Percentiles rank a stretch among this genome's conserved stretches.
Conservation (phyloP, 169 alveolate genomes). For the Plasmodium sp. region DNA sequence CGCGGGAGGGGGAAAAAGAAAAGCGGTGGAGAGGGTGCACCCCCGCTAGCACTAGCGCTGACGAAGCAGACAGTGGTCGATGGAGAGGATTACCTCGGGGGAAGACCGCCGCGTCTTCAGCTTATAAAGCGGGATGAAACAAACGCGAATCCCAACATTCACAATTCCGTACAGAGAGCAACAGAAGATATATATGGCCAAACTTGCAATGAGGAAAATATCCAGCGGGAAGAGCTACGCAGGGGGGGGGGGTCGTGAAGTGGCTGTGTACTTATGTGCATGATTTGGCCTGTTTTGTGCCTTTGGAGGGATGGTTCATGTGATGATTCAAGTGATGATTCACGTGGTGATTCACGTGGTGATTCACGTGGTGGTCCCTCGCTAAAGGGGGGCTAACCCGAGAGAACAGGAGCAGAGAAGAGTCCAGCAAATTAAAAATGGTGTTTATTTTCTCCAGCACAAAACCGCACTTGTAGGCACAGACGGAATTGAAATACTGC, state of each 20-base stretch:
- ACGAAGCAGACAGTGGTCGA: neutral
- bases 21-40: neutral
- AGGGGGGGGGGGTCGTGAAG: neutral
- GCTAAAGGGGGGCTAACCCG: neutral
- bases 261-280: neutral
- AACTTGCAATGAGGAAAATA: slow-evolving; percentile 75
- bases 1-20: neutral
- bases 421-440: slow-evolving; percentile 63
- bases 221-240: slow-evolving; percentile 80
- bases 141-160: slow-evolving; percentile 79
- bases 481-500: slow-evolving; percentile 75
- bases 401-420: slow-evolving; percentile 46
- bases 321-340: too few relatives aligned
- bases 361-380: neutral
- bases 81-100: slow-evolving; percentile 77
- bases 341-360: too few relatives aligned
- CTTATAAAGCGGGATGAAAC: slow-evolving; percentile 73
- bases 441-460: slow-evolving; percentile 79
- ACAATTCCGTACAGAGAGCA: slow-evolving; percentile 82
- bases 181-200: slow-evolving; percentile 77
- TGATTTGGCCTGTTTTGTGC: neutral
- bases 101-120: slow-evolving; percentile 79
- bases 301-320: neutral
- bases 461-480: slow-evolving; percentile 83
- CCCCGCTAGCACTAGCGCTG: neutral